Evolutionary conservation across 2,329 filamentous ascomycete species (phyloP).

Genomic region (Didymosphaeria variabile): DNA sequence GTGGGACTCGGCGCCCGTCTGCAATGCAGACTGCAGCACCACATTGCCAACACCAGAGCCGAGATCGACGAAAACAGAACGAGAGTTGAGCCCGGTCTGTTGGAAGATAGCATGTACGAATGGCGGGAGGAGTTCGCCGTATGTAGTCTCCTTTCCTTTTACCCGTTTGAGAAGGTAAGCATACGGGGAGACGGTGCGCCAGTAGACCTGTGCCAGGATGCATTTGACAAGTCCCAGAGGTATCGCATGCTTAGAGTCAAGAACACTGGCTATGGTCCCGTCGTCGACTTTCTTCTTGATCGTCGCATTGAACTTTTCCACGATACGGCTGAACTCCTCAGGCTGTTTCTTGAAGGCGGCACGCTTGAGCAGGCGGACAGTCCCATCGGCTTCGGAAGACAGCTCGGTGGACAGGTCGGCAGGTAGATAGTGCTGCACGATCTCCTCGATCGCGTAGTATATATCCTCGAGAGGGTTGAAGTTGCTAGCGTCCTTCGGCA

Average conservation of each 20-base stretch:
- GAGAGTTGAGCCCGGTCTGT: constrained; percentile 78
- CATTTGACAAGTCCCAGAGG: constrained; percentile 74
- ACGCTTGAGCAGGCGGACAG: constrained; percentile 79
- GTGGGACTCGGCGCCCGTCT: constrained; percentile 94
- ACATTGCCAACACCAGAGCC: constrained; percentile 97
- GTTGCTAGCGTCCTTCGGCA: constrained; percentile 34
- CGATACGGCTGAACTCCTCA: constrained; percentile 74
- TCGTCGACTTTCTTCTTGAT: constrained; percentile 72
- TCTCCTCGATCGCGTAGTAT: constrained; percentile 70
- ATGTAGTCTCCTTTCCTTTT: constrained; percentile 78
- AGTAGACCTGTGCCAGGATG: constrained; percentile 87
- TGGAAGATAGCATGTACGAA: constrained; percentile 86
- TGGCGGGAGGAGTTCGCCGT: constrained; percentile 87
- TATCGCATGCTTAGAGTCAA: constrained; percentile 74
- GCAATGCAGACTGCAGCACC: constrained; percentile 89
- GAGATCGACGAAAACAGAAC: constrained; percentile 90
- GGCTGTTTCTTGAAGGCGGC: constrained; percentile 73
- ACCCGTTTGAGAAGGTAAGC: constrained; percentile 87
- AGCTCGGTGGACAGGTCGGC: constrained; percentile 73
- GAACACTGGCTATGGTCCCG: constrained; percentile 75
- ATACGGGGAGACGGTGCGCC: constrained; percentile 88
- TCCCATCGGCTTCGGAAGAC: constrained; percentile 75
- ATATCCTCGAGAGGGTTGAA: constrained; percentile 74
- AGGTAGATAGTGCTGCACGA: constrained; percentile 77
- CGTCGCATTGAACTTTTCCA: constrained; percentile 79